phyloP scores from a whole-genome alignment of 306 rosid genomes.

The Glycine soja region DNA sequence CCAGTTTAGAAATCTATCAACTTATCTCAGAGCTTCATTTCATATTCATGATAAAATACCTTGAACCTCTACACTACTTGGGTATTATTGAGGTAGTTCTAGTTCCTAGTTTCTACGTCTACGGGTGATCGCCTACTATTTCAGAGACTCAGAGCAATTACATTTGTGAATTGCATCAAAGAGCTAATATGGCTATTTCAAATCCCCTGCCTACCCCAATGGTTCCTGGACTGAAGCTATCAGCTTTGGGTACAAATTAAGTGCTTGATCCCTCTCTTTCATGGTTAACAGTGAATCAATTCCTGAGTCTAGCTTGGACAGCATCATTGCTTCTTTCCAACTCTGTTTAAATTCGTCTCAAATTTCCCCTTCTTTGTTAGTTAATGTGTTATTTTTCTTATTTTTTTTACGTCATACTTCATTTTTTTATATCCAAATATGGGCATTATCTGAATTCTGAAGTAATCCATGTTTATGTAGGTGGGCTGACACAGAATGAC shows the following conservation, averaged over 20 bases:
- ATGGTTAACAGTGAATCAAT: background rate
- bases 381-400: background rate
- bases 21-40: background rate
- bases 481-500: constrained; percentile 91
- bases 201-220: background rate
- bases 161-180: background rate
- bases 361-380: background rate
- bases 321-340: constrained; percentile 14
- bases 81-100: background rate
- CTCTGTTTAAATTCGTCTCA: constrained; percentile 1
- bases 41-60: background rate
- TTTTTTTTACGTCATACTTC: background rate
- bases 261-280: background rate
- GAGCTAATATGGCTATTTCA: background rate
- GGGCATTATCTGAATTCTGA: constrained; percentile 12
- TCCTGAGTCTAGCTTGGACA: constrained; percentile 1
- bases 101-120: background rate
- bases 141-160: background rate
- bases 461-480: constrained; percentile 55
- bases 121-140: background rate
- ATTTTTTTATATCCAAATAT: background rate
- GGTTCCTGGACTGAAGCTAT: background rate
- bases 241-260: background rate
- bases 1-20: background rate
- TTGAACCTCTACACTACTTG: background rate